phyloP scores from a whole-genome alignment of 164 flowering plant species.

The Vitis cinerea region DNA sequence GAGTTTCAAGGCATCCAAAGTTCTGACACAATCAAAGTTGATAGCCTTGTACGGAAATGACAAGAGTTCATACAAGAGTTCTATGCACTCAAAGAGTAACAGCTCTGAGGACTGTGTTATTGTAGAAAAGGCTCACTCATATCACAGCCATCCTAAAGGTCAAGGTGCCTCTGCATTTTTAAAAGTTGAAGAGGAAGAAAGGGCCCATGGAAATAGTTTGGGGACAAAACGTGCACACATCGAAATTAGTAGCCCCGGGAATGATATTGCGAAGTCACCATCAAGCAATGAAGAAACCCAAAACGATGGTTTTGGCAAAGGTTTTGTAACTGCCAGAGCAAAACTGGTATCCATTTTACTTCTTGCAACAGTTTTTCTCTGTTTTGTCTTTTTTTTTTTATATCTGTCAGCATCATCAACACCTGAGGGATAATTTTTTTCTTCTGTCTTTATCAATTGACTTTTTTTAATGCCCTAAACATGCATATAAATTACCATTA shows the following conservation, averaged over 20 bases:
- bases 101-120: constrained; percentile 46
- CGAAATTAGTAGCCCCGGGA: constrained; percentile 47
- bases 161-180: constrained; percentile 15
- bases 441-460: neutral
- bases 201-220: constrained; percentile 27
- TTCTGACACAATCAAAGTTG: constrained; percentile 52
- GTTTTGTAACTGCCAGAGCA: constrained; percentile 85
- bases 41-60: constrained; percentile 55
- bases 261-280: constrained; percentile 48
- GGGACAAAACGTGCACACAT: constrained; percentile 54
- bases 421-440: neutral
- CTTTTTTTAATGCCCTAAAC: too few species aligned
- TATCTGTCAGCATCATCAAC: neutral
- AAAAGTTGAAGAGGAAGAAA: constrained; percentile 57
- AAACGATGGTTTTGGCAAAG: constrained; percentile 51
- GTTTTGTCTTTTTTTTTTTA: too few species aligned
- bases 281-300: constrained; percentile 45
- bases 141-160: constrained; percentile 28
- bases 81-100: constrained; percentile 25
- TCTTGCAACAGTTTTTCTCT: neutral
- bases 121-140: constrained; percentile 33
- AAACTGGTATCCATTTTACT: constrained; percentile 67
- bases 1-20: constrained; percentile 40
- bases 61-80: constrained; percentile 24
- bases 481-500: too few species aligned